Percentiles rank a stretch among this genome's conserved stretches.
These are phyloP conservation scores for carrot (Daucus carota) DNA, from an alignment of 129 eudicot genomes.

Conservation along the genomic window DNA sequence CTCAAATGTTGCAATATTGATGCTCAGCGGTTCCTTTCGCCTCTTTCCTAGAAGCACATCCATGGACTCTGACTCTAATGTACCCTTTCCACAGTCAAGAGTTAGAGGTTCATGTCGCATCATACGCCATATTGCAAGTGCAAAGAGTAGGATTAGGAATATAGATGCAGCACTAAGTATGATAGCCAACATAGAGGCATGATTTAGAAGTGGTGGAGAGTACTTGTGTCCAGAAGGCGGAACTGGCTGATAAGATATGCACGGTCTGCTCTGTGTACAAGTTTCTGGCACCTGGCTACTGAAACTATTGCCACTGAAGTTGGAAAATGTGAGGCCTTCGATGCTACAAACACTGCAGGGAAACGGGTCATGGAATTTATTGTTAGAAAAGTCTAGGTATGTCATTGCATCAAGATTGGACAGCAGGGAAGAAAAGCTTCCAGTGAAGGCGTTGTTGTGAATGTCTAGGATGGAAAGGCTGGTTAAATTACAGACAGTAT, in stretches of 20 bases:
- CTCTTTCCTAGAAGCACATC: slow-evolving; percentile 53
- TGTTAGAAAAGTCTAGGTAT: slow-evolving; percentile 71
- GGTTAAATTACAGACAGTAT: slow-evolving; percentile 54
- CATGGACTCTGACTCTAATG: slow-evolving; percentile 29
- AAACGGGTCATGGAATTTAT: slow-evolving; percentile 43
- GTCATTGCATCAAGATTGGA: slow-evolving; percentile 60
- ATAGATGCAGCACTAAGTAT: slow-evolving; percentile 31
- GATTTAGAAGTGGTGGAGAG: slow-evolving; percentile 24
- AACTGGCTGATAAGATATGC: slow-evolving; percentile 24
- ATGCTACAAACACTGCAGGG: slow-evolving; percentile 67
- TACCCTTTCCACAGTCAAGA: slow-evolving; percentile 33
- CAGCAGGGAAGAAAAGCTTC: slow-evolving; percentile 46
- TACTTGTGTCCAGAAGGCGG: slow-evolving; percentile 23
- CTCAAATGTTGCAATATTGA: slow-evolving; percentile 87
- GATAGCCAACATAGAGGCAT: slow-evolving; percentile 49
- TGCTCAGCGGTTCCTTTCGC: slow-evolving; percentile 70
- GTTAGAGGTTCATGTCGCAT: slow-evolving; percentile 24
- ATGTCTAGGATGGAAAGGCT: slow-evolving; percentile 67
- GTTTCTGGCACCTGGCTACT: slow-evolving; percentile 46
- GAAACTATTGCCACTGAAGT: slow-evolving; percentile 57
- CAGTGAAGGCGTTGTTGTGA: slow-evolving; percentile 69
- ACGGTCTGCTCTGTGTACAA: slow-evolving; percentile 38
- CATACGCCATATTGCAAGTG: slow-evolving; percentile 32
- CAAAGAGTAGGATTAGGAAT: slow-evolving; percentile 33
- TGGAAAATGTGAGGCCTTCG: slow-evolving; percentile 49